A percentile compares a stretch with the other conserved stretches of the same genome.
Conservation (phyloP, 164 flowering plant genomes). For the Macadamia tetraphylla region DNA sequence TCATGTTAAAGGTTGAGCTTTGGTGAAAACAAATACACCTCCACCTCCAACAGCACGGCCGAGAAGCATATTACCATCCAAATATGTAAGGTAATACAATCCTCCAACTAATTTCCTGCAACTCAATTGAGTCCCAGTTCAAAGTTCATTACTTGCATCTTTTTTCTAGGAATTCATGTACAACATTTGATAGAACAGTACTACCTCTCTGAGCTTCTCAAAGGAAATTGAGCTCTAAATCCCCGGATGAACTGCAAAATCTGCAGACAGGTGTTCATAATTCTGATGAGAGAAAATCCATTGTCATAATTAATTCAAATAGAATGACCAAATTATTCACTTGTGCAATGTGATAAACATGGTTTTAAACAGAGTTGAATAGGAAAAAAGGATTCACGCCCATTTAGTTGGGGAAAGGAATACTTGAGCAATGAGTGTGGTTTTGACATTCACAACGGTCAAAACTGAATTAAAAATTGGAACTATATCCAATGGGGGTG, state of each 20-base stretch:
- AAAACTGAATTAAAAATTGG: too few species aligned
- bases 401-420: too few species aligned
- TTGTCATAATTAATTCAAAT: not conserved
- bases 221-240: constrained; percentile 75
- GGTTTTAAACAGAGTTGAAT: too few species aligned
- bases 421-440: too few species aligned
- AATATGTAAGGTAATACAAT: constrained; percentile 76
- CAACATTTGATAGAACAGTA: not conserved
- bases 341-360: too few species aligned
- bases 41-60: constrained; percentile 96
- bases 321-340: not conserved
- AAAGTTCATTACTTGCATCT: not conserved
- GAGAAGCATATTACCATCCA: constrained; percentile 77
- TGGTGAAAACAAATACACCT: constrained; percentile 80
- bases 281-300: not conserved
- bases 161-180: not conserved
- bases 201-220: constrained; percentile 56
- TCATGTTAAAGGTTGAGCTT: constrained; percentile 54
- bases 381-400: too few species aligned
- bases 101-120: constrained; percentile 74
- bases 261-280: constrained; percentile 29
- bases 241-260: constrained; percentile 72
- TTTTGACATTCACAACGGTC: too few species aligned
- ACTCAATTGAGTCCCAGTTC: not conserved
- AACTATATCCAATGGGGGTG: too few species aligned